Percentiles rank a stretch among this genome's conserved stretches.
phyloP scores from a whole-genome alignment of 2,329 filamentous ascomycete genomes.

The Ophiostoma sp. region DNA sequence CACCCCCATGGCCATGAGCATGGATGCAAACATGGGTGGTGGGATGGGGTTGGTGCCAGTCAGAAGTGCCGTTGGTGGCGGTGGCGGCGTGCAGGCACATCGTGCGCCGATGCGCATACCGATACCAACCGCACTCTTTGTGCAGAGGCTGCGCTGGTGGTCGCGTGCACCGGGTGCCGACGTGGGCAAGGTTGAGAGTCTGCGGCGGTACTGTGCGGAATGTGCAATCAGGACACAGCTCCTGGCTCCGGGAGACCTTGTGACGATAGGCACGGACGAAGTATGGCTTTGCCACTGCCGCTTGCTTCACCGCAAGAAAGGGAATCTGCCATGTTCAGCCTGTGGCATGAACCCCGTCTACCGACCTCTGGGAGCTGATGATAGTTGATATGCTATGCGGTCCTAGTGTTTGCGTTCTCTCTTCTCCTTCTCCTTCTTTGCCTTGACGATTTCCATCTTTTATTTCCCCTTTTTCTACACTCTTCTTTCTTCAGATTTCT shows the following conservation, averaged over 20 bases:
- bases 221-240: constrained; percentile 25
- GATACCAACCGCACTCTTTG: background rate
- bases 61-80: background rate
- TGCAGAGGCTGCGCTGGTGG: constrained; percentile 9
- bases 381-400: background rate
- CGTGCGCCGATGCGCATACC: background rate
- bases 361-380: background rate
- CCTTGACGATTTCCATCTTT: background rate
- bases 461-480: background rate
- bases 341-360: constrained; percentile 25
- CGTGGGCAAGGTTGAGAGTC: constrained; percentile 25
- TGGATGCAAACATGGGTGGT: background rate
- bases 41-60: background rate
- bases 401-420: background rate
- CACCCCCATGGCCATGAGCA: background rate
- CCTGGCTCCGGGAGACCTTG: constrained; percentile 20
- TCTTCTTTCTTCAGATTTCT: background rate
- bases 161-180: constrained; percentile 24
- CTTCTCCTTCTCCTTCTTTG: background rate
- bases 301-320: constrained; percentile 1
- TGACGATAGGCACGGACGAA: constrained; percentile 14
- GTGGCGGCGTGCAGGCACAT: background rate
- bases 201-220: constrained; percentile 27
- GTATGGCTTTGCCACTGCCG: constrained; percentile 27
- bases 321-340: constrained; percentile 15